These are phyloP conservation scores for Colletotrichum magnum DNA, from an alignment of 2,329 filamentous ascomycete species.

Conservation along the genomic window DNA sequence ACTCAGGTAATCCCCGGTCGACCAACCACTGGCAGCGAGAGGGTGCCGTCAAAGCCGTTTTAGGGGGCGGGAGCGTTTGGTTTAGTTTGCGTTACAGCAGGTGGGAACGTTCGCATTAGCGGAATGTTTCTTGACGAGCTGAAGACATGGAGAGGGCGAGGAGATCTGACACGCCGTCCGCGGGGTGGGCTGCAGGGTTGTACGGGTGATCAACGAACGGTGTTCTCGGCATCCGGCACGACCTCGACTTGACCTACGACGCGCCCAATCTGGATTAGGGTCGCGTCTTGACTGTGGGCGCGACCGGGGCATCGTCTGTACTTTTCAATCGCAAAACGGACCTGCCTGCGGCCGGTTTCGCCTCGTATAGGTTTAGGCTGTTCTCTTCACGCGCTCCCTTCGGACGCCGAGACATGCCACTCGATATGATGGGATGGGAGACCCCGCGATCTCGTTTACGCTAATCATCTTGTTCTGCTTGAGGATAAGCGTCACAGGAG, in stretches of 20 bases:
- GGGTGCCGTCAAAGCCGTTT: conserved; percentile 30
- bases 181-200: neutral
- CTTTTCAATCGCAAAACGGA: neutral
- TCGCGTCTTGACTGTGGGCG: neutral
- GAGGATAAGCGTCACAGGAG: neutral
- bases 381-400: neutral
- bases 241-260: neutral
- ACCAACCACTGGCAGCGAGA: conserved; percentile 1
- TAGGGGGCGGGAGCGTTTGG: conserved; percentile 16
- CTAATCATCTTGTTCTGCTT: neutral
- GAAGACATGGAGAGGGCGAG: neutral
- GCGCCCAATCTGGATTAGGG: neutral
- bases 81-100: conserved; percentile 30
- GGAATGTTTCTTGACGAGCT: conserved; percentile 8
- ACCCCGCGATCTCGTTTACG: too few relatives aligned
- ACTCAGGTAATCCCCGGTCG: conserved; percentile 10
- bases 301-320: neutral
- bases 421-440: too few relatives aligned
- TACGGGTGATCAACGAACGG: conserved; percentile 15
- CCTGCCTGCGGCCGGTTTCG: conserved; percentile 1
- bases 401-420: neutral
- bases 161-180: neutral
- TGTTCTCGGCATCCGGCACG: conserved; percentile 26
- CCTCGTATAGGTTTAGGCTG: conserved; percentile 16
- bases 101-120: conserved; percentile 27